A percentile compares a stretch with the other conserved stretches of the same genome.
These are phyloP conservation scores for Dothistroma pini DNA, from an alignment of 2,329 filamentous ascomycete genomes.

Conservation along the genomic window DNA sequence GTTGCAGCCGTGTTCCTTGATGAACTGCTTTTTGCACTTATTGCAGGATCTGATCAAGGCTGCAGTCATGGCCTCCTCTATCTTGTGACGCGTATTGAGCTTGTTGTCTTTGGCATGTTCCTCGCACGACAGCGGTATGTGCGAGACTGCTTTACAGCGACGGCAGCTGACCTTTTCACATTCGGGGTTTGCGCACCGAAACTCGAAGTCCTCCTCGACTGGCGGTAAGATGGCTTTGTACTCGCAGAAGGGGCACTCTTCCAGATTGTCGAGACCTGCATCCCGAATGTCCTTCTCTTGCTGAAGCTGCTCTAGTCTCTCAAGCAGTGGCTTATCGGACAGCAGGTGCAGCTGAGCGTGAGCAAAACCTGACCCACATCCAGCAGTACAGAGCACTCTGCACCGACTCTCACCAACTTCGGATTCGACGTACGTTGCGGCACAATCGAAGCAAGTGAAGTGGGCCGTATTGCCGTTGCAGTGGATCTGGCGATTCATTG, in stretches of 20 bases:
- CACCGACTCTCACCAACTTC: slow-evolving; percentile 68
- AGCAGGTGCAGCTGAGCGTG: slow-evolving; percentile 53
- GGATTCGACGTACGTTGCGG: slow-evolving; percentile 61
- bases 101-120: slow-evolving; percentile 60
- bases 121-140: slow-evolving; percentile 68
- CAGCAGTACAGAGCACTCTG: slow-evolving; percentile 62
- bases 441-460: slow-evolving; percentile 68
- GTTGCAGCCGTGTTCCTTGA: slow-evolving; percentile 78
- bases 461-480: slow-evolving; percentile 60
- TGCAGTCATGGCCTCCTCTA: slow-evolving; percentile 81
- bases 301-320: slow-evolving; percentile 66
- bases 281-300: slow-evolving; percentile 65
- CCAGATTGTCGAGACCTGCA: slow-evolving; percentile 68
- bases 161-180: slow-evolving; percentile 55
- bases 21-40: slow-evolving; percentile 66
- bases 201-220: slow-evolving; percentile 66
- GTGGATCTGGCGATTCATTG: slow-evolving; percentile 64
- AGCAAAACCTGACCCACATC: slow-evolving; percentile 61
- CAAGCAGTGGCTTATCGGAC: slow-evolving; percentile 55
- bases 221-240: slow-evolving; percentile 72
- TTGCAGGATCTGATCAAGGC: slow-evolving; percentile 77
- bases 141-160: slow-evolving; percentile 64
- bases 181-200: slow-evolving; percentile 63
- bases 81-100: slow-evolving; percentile 57
- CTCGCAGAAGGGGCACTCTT: slow-evolving; percentile 75